Evolutionary conservation across 441 rosid species (phyloP), one percentile per base, ranked within the genome.

Genomic region (Euphorbia celastroides): DNA sequence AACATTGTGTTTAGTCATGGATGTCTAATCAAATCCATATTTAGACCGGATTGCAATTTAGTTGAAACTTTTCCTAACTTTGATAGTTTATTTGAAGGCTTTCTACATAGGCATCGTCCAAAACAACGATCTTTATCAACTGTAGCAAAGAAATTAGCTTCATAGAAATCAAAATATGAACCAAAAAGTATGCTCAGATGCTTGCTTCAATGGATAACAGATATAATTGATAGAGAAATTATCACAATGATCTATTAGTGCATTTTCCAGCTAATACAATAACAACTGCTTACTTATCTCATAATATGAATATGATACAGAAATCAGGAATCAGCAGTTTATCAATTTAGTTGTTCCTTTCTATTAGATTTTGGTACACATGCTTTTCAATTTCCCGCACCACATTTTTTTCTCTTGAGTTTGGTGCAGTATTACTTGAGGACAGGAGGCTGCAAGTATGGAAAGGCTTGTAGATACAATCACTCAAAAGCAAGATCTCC

Each of bases 381-480:
- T 44, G 58, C 27, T 59, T 14, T 57, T 27, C 58, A 56, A 11
- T 32, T 65, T 60, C 57, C 69, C 34, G 19, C 63, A 44, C 57
- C 63, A 36, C 68, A 38, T n/a, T 64, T 13, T 69, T 75, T 70
- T 75, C 66, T 58, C 59, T 64, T 78, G 72, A 78, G 22, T 46
- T 73, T 59, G 44, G 68, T 78, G 75, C 89, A 95, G 99, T 95
- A 84, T 78, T 95, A 87, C 86, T 74, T 86, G 71, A 87, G 83
- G 75, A 84, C 92, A 55, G 98, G 96, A 50, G 98, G 99, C 31
- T 95, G 99, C 72, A 95, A 92, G 83, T 95, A 76, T 77, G 98
- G 98, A 65, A 82, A 83, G 67, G 81, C 86, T 70, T 95, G 99
- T 77, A 85, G 88, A 77, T 95, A 77, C 86, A 86, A 72, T 75